phyloP scores from a whole-genome alignment of 2,329 filamentous ascomycete genomes.

The Aureobasidium sp. region DNA sequence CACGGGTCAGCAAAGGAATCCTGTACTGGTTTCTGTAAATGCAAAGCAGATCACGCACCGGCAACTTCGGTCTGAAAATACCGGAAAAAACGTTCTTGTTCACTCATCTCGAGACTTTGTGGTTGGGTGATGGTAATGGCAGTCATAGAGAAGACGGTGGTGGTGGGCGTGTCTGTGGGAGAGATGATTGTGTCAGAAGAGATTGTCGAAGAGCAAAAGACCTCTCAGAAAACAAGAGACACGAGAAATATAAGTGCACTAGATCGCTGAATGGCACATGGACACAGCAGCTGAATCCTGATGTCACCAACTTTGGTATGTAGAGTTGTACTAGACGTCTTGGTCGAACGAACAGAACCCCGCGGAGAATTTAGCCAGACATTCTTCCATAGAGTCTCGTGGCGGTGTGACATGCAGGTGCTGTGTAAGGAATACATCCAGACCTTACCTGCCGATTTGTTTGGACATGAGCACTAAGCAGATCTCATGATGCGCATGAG shows the following conservation, averaged over 20 bases:
- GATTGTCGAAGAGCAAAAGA: neutral
- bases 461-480: neutral
- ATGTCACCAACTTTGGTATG: conserved; percentile 4
- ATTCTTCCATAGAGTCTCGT: neutral
- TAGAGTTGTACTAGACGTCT: conserved; percentile 4
- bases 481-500: neutral
- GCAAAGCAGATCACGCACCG: conserved; percentile 42
- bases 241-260: neutral
- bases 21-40: neutral
- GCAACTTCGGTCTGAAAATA: conserved; percentile 72
- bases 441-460: neutral
- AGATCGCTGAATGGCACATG: neutral
- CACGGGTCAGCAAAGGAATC: conserved; percentile 4
- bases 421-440: neutral
- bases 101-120: neutral
- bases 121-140: neutral
- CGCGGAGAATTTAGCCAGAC: neutral
- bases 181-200: neutral
- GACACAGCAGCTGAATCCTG: conserved; percentile 1
- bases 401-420: neutral
- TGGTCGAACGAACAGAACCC: neutral
- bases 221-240: neutral
- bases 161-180: neutral
- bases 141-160: conserved; percentile 1
- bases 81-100: conserved; percentile 63